Conservation (phyloP, 2,329 filamentous ascomycete species). For the Colletotrichum sp. region DNA sequence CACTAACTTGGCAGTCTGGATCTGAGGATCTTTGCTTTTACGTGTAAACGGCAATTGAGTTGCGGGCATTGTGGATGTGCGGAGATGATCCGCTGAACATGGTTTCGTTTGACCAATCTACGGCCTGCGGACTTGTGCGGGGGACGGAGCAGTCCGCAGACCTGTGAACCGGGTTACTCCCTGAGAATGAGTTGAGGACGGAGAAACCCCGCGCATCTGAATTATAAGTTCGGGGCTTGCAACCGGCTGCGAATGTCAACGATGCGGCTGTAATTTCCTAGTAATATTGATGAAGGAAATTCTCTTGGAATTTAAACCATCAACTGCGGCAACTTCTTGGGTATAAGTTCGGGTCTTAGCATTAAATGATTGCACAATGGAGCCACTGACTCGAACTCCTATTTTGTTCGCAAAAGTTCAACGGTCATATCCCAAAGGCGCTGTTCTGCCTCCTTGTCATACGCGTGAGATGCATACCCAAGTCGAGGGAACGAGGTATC, state of each 20-base stretch:
- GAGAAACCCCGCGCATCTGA: background rate
- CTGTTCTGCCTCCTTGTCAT: background rate
- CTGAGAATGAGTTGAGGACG: background rate
- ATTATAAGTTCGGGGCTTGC: background rate
- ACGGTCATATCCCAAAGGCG: background rate
- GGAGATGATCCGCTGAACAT: background rate
- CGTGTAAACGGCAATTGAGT: background rate
- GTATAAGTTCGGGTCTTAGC: too few relatives aligned
- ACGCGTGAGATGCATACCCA: background rate
- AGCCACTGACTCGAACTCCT: background rate
- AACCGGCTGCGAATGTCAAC: too few relatives aligned
- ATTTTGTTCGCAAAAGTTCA: background rate
- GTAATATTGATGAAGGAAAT: too few relatives aligned
- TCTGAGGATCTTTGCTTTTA: background rate
- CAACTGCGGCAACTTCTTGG: too few relatives aligned
- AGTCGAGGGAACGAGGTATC: background rate
- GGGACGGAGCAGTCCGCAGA: background rate
- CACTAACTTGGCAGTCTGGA: background rate
- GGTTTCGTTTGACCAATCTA: constrained; percentile 12
- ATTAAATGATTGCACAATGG: too few relatives aligned
- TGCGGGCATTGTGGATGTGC: background rate
- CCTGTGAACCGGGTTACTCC: background rate
- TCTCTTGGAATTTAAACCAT: too few relatives aligned
- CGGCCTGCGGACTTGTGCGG: constrained; percentile 5
- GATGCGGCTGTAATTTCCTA: background rate